These are phyloP conservation scores for Chaetomidium leptoderma DNA, from an alignment of 495 filamentous ascomycete genomes.

Conservation along the genomic window DNA sequence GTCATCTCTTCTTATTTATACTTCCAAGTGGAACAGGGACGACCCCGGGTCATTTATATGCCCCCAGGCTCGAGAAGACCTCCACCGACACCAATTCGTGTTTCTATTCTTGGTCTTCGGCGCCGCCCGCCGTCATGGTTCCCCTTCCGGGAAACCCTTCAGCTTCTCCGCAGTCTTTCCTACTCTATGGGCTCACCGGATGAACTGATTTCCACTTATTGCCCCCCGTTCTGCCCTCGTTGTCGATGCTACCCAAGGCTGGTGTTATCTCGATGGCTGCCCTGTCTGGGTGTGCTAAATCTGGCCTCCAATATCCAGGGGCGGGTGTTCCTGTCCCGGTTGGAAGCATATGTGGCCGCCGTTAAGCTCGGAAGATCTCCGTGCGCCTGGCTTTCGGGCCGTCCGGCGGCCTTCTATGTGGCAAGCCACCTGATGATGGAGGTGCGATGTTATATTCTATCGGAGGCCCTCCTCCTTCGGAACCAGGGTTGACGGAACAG, in stretches of 20 bases:
- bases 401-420: not conserved
- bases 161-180: constrained; percentile 15
- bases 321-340: not conserved
- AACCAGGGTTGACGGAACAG: not conserved
- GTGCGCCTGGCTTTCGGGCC: constrained; percentile 7
- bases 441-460: not conserved
- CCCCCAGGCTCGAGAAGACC: not conserved
- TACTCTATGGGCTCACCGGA: constrained; percentile 16
- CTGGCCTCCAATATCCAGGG: not conserved
- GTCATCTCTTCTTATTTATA: not conserved
- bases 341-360: not conserved
- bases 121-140: not conserved
- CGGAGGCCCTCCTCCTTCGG: not conserved
- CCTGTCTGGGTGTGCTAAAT: not conserved
- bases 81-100: not conserved
- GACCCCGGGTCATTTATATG: not conserved
- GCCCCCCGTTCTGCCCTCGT: not conserved
- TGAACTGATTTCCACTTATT: constrained; percentile 18
- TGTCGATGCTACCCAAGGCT: constrained; percentile 9
- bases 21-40: constrained; percentile 6
- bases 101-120: constrained; percentile 4
- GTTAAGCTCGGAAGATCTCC: not conserved
- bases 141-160: not conserved
- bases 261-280: not conserved
- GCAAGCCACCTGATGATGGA: constrained; percentile 4